Conservation (phyloP, 75 land plant genomes). For the Sequoiadendron giganteum region DNA sequence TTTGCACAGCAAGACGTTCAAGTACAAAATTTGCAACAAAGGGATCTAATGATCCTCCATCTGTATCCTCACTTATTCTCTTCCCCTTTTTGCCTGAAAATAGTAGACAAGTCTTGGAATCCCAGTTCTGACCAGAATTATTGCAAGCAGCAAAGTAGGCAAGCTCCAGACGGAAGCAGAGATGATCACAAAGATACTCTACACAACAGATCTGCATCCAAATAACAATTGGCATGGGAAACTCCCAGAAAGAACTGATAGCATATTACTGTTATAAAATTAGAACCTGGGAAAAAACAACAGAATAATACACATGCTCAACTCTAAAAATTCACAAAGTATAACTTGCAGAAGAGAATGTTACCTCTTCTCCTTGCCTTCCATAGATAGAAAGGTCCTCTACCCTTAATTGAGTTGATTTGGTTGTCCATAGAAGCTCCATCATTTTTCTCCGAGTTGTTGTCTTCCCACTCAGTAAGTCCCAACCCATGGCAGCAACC, state of each 20-base stretch:
- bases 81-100: conserved; percentile 36
- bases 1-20: conserved; percentile 84
- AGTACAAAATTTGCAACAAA: conserved; percentile 97
- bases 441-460: conserved; percentile 61
- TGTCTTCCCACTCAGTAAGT: conserved; percentile 84
- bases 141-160: conserved; percentile 84
- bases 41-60: conserved; percentile 48
- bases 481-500: conserved; percentile 98
- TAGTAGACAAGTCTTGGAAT: conserved; percentile 36
- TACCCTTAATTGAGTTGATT: conserved; percentile 46
- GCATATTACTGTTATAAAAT: background rate
- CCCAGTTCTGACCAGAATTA: conserved; percentile 77
- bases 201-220: conserved; percentile 69
- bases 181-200: conserved; percentile 83
- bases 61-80: conserved; percentile 16
- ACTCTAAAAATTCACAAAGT: background rate
- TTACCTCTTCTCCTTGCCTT: conserved; percentile 77
- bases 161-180: conserved; percentile 88
- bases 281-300: background rate
- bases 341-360: background rate
- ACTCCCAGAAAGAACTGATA: background rate
- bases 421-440: conserved; percentile 81
- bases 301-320: background rate
- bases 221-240: conserved; percentile 11
- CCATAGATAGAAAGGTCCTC: conserved; percentile 54